Base-by-base conservation (phyloP, 345 rosid species). In the Citrus sp. region DNA sequence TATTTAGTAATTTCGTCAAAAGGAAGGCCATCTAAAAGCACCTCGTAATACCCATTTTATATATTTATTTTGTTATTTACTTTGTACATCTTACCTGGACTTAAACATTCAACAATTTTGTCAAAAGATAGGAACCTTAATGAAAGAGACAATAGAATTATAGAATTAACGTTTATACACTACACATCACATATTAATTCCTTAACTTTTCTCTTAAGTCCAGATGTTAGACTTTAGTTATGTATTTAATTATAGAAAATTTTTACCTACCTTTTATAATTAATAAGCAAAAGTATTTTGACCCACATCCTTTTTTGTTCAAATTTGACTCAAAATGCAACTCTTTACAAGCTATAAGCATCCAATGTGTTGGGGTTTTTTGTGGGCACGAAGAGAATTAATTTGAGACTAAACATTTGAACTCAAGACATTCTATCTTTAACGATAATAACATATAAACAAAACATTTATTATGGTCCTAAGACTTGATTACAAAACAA, bases 31-130 rank as follows among this genome's bases (percentile, higher is more conserved):
- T 74, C 76, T 38, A 70, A 58, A 46, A 42, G 35, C 79, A 69
- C 16, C 62, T 32, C 30, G 19, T 34, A 2, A 46, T 22, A 34
- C n/a, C 16, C 21, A 1, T n/a, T 14, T 68, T 27, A 40, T 70
- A 27, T 12, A 25, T 46, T 28, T 7, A 8, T 51, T 70, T 46
- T 46, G 7, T 34, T 65, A 65, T 4, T 51, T 40, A 40, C 60
- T 79, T 83, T 77, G 55, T 68, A 38, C 67, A 38, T 75, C 76
- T 69, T 75, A 78, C 74, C 83, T 80, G 35, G 82, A 81, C 76
- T 66, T 69, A 67, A 67, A 68, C 5, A 37, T 38, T 74, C 27
- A 46, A 46, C 51, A 46, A 13, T 13, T 46, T 46, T 12, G 51
- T 46, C 69, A 38, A 75, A 62, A 46, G 51, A 28, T 13, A 49